Conservation (phyloP, 2,329 filamentous ascomycete species). For the Tolypocladium ophioglossoides region DNA sequence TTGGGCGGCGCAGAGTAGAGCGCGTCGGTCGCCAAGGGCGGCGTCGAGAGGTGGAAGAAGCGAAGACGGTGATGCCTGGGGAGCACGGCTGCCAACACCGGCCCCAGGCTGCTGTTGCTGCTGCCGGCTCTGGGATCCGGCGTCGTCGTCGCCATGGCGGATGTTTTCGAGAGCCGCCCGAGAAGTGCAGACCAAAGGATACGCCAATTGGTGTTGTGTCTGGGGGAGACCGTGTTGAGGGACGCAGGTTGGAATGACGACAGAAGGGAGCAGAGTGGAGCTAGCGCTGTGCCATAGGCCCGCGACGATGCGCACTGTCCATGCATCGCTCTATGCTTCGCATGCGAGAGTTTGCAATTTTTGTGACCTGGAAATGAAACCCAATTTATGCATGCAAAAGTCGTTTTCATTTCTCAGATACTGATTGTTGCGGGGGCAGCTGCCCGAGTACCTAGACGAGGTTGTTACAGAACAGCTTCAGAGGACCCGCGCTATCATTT, state of each 20-base stretch:
- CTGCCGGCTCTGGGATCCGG: neutral
- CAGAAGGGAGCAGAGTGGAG: neutral
- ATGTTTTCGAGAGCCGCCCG: neutral
- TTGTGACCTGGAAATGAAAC: too few relatives aligned
- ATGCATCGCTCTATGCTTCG: too few relatives aligned
- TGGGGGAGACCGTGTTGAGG: neutral
- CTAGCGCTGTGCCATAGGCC: neutral
- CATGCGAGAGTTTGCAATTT: too few relatives aligned
- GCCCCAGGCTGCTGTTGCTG: slow-evolving; percentile 3
- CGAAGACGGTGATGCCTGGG: slow-evolving; percentile 49
- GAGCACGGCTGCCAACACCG: slow-evolving; percentile 34
- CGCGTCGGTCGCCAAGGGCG: slow-evolving; percentile 61
- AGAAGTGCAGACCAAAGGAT: neutral
- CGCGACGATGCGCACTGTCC: too few relatives aligned
- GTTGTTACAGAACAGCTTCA: too few relatives aligned
- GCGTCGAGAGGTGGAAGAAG: slow-evolving; percentile 80
- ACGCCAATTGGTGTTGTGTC: neutral
- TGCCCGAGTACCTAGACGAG: too few relatives aligned
- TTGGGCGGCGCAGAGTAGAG: slow-evolving; percentile 73
- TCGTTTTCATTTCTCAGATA: too few relatives aligned
- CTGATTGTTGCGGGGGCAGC: too few relatives aligned
- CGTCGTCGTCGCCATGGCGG: neutral
- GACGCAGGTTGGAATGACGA: neutral
- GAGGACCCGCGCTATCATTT: too few relatives aligned
- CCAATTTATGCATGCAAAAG: too few relatives aligned